Conservation (phyloP, 31 red algal species). For the Endocladia muricata region DNA sequence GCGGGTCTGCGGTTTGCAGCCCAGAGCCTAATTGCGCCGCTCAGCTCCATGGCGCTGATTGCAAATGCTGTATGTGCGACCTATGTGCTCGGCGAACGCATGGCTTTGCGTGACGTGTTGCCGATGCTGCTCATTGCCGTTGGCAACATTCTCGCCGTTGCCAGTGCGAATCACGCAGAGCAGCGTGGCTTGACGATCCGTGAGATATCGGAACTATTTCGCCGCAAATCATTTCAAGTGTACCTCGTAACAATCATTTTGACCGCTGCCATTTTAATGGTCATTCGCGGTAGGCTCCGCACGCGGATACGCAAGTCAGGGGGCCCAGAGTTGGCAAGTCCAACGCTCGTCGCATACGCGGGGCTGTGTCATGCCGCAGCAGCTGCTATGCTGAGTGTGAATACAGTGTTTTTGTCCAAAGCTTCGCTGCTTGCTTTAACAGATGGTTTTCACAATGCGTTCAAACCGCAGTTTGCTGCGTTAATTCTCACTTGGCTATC, state of each 20-base stretch:
- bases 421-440: constrained; percentile 54
- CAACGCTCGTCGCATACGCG: constrained; percentile 54
- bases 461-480: constrained; percentile 58
- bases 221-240: constrained; percentile 32
- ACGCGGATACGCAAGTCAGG: constrained; percentile 39
- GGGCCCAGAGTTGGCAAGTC: constrained; percentile 44
- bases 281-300: constrained; percentile 14
- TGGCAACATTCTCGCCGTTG: constrained; percentile 72
- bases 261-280: constrained; percentile 22
- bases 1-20: constrained; percentile 65
- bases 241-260: constrained; percentile 50
- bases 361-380: constrained; percentile 69
- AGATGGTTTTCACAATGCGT: constrained; percentile 55
- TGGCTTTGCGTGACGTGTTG: constrained; percentile 49
- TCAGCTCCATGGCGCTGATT: constrained; percentile 61
- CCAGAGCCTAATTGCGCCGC: constrained; percentile 71
- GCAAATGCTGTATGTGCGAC: constrained; percentile 74
- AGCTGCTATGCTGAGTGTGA: constrained; percentile 67
- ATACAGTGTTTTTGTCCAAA: constrained; percentile 72
- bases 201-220: constrained; percentile 50
- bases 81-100: constrained; percentile 60
- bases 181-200: constrained; percentile 44
- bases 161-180: constrained; percentile 60
- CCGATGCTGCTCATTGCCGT: constrained; percentile 58
- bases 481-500: constrained; percentile 60